Evolutionary conservation across 2,329 filamentous ascomycete species (phyloP), one percentile per base, ranked within the genome.

Genomic region (Rhynchosporium agropyri): DNA sequence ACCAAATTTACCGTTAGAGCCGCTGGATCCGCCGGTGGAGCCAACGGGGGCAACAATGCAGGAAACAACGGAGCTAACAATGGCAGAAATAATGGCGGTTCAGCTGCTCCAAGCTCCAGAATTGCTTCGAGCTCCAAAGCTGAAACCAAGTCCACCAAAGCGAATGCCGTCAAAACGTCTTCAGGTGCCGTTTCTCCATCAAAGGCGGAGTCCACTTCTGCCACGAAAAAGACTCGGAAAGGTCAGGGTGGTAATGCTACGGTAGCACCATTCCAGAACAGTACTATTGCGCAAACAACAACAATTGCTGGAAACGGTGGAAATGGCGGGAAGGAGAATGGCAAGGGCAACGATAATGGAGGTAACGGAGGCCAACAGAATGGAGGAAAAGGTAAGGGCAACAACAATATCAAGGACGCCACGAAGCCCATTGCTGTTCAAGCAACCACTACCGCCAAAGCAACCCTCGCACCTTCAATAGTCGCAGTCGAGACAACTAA

Each of bases 1-100:
- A 76, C 73, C 20, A 79, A 78, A 65, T 79, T 80, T 63, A 75
- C 72, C 26, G 78, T 80, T 46, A 68, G 55, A 49, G 70, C 65
- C 9, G 68, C 53, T 29, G 71, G 68, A 5, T 67, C 31, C 1
- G 26, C 4, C 7, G 67, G 61, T 26, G 62, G 66, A 38, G 60
- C 67, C 1, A 69, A 70, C 56, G 58, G 66, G 43, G 64, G 63
- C 15, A 60, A 60, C 8, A 63, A 42, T 13, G 70, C 68, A 28
- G 66, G 15, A 42, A 49, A 54, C 13, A 67, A 65, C 15, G 69
- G 64, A 9, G 67, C 65, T 3, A 61, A 60, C 26, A 15, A 40
- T 26, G 61, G 66, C 15, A 65, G 69, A 42, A 48, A 38, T 31
- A 38, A 55, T 46, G 40, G 42, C 3, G 54, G 40, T 10, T 63